Evolutionary conservation across 2,329 filamentous ascomycete species (phyloP).

Genomic region (Rasamsonia emersonii): DNA sequence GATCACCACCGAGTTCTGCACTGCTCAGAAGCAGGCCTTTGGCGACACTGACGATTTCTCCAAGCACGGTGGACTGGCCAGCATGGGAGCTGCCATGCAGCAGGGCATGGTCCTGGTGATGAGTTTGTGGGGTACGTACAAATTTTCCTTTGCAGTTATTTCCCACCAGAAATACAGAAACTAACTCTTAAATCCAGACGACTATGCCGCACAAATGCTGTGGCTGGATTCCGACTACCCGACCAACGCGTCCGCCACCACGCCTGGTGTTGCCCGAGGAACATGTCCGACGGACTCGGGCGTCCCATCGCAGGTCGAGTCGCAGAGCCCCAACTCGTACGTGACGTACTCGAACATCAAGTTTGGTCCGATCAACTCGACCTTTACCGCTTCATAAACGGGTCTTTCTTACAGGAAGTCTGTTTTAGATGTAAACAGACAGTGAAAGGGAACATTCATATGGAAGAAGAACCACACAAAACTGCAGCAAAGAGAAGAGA

Average conservation of each 20-base stretch:
- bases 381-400: no score
- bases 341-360: slow-evolving; percentile 54
- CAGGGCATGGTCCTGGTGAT: slow-evolving; percentile 58
- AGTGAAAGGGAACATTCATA: no score
- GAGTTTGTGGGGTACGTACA: slow-evolving; percentile 47
- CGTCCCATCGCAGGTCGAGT: slow-evolving; percentile 43
- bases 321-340: slow-evolving; percentile 37
- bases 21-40: slow-evolving; percentile 47
- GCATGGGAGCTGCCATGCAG: slow-evolving; percentile 47
- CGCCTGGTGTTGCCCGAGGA: slow-evolving; percentile 46
- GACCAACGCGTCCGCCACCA: slow-evolving; percentile 31
- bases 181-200: no score
- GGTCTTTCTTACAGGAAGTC: no score
- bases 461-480: no score
- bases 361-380: slow-evolving; percentile 49
- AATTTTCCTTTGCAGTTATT: no score
- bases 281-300: slow-evolving; percentile 47
- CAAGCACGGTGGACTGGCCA: slow-evolving; percentile 46
- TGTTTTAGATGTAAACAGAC: no score
- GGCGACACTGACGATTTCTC: slow-evolving; percentile 47
- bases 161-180: no score
- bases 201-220: slow-evolving; percentile 61
- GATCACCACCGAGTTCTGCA: slow-evolving; percentile 52
- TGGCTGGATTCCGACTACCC: slow-evolving; percentile 66
- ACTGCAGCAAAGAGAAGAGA: no score